Conservation (phyloP, 2,329 filamentous ascomycete genomes). For the Beauveria sp. region DNA sequence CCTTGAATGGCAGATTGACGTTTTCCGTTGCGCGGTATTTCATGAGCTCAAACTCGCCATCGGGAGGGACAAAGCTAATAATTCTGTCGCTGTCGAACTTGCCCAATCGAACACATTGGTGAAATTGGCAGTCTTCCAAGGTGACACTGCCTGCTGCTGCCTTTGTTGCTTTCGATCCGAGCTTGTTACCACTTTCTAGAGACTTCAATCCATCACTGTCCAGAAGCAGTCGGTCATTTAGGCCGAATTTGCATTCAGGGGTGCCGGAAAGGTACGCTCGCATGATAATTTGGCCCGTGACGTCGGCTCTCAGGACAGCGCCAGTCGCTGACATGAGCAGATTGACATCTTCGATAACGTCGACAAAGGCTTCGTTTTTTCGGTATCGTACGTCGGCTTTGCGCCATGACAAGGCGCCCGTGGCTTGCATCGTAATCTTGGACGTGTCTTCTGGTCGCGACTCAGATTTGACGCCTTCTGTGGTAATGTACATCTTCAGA, state of each 20-base stretch:
- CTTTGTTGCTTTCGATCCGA: slow-evolving; percentile 83
- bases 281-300: slow-evolving; percentile 97
- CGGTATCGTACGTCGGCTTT: slow-evolving; percentile 97
- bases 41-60: slow-evolving; percentile 98
- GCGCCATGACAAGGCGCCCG: slow-evolving; percentile 92
- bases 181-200: slow-evolving; percentile 65
- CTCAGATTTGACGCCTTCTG: slow-evolving; percentile 94
- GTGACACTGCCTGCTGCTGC: slow-evolving; percentile 93
- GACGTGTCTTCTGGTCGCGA: slow-evolving; percentile 82
- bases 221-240: slow-evolving; percentile 91
- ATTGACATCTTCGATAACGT: slow-evolving; percentile 98
- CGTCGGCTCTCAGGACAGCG: slow-evolving; percentile 88
- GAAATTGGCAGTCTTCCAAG: slow-evolving; percentile 96
- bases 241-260: slow-evolving; percentile 96
- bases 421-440: slow-evolving; percentile 98
- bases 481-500: slow-evolving; percentile 99
- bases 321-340: slow-evolving; percentile 98
- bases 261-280: slow-evolving; percentile 94
- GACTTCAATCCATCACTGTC: slow-evolving; percentile 63
- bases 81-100: slow-evolving; percentile 96
- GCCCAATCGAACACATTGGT: slow-evolving; percentile 95
- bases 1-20: slow-evolving; percentile 96
- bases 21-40: slow-evolving; percentile 97
- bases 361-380: slow-evolving; percentile 98
- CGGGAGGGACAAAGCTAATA: slow-evolving; percentile 93